phyloP scores from a whole-genome alignment of 129 eudicot genomes.

The Ambrosia artemisiifolia region DNA sequence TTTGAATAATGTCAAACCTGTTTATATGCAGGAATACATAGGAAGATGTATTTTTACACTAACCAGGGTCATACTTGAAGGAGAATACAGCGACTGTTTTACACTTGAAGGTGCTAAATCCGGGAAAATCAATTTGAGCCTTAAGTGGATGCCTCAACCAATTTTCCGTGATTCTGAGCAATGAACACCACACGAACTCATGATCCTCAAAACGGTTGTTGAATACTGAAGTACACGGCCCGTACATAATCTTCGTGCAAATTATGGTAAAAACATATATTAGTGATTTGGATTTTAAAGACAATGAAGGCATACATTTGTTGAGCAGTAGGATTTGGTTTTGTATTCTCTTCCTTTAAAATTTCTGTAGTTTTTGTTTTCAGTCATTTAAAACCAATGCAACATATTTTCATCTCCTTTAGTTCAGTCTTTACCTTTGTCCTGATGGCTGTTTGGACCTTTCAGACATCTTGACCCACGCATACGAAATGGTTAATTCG shows the following conservation, averaged over 20 bases:
- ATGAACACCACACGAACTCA: background rate
- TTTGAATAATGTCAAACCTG: background rate
- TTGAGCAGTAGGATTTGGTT: constrained; percentile 25
- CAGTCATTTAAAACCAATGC: background rate
- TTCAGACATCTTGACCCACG: background rate
- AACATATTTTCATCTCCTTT: background rate
- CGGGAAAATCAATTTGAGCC: constrained; percentile 64
- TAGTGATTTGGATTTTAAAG: constrained; percentile 7
- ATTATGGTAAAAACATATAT: constrained; percentile 27
- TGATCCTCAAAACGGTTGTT: background rate
- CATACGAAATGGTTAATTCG: background rate
- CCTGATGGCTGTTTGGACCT: background rate
- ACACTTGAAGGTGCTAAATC: constrained; percentile 85
- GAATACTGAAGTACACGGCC: constrained; percentile 15
- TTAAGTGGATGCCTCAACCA: constrained; percentile 86
- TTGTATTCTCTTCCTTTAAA: constrained; percentile 15
- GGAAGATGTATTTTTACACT: constrained; percentile 92
- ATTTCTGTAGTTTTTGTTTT: background rate
- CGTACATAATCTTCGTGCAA: constrained; percentile 30
- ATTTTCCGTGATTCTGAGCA: constrained; percentile 60
- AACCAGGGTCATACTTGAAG: constrained; percentile 87
- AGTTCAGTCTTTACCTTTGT: background rate
- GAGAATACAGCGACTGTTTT: constrained; percentile 70
- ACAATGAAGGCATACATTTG: constrained; percentile 24
- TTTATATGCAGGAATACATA: constrained; percentile 68